A percentile compares a stretch with the other conserved stretches of the same genome.
phyloP scores from a whole-genome alignment of 129 eudicot genomes.

The Saposhnikovia divaricata region DNA sequence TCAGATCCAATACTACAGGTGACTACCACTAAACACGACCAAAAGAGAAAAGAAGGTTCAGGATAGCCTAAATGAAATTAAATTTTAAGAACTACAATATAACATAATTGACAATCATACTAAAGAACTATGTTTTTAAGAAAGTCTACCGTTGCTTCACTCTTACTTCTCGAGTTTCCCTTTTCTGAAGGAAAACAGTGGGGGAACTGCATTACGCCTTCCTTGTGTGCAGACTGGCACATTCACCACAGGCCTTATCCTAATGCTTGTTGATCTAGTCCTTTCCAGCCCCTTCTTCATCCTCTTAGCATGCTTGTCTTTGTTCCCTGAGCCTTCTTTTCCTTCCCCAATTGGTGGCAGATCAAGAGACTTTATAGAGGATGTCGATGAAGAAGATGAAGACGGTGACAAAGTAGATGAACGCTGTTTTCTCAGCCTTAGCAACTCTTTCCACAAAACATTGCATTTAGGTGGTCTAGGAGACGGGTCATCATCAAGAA shows the following conservation, averaged over 20 bases:
- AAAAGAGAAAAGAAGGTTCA: neutral
- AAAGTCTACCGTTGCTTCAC: neutral
- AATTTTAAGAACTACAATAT: conserved; percentile 15
- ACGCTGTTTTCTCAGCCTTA: conserved; percentile 60
- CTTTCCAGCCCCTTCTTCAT: conserved; percentile 63
- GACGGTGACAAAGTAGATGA: conserved; percentile 48
- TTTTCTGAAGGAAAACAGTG: conserved; percentile 54
- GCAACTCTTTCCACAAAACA: conserved; percentile 81
- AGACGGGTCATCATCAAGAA: conserved; percentile 88
- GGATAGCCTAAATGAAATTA: neutral
- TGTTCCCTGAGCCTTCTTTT: conserved; percentile 29
- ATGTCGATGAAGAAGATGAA: conserved; percentile 35
- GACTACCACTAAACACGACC: neutral
- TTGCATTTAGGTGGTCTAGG: conserved; percentile 93
- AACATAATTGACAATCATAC: neutral
- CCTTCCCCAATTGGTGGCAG: conserved; percentile 26
- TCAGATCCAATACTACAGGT: neutral
- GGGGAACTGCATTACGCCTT: conserved; percentile 36
- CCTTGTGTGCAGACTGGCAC: conserved; percentile 56
- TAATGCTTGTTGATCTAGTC: conserved; percentile 54
- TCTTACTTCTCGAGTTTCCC: conserved; percentile 40
- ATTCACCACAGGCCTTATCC: conserved; percentile 71
- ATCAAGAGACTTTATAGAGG: conserved; percentile 29
- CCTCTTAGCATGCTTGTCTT: conserved; percentile 43
- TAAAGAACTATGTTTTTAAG: neutral